phyloP scores from a whole-genome alignment of 352 stramenopile species.

The Pythium oligandrum region DNA sequence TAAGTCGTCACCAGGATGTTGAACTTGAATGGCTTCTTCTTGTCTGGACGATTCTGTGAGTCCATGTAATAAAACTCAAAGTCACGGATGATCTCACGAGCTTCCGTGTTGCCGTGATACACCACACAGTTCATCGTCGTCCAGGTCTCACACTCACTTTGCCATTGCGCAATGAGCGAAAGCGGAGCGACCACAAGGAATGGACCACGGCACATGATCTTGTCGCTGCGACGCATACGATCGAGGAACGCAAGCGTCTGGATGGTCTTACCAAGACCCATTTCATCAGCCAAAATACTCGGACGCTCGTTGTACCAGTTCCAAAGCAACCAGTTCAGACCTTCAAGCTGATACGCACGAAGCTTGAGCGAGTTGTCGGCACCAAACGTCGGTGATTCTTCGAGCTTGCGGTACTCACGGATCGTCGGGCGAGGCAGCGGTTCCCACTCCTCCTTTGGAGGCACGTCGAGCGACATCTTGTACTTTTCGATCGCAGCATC shows the following conservation, averaged over 20 bases:
- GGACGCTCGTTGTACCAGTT: slow-evolving; percentile 89
- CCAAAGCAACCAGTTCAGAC: slow-evolving; percentile 87
- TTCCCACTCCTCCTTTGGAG: slow-evolving; percentile 57
- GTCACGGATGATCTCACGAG: slow-evolving; percentile 92
- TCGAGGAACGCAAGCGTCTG: slow-evolving; percentile 93
- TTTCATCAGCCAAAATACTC: slow-evolving; percentile 87
- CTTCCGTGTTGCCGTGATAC: slow-evolving; percentile 95
- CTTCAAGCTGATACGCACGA: slow-evolving; percentile 84
- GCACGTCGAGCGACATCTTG: slow-evolving; percentile 45
- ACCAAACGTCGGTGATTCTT: slow-evolving; percentile 71
- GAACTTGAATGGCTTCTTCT: slow-evolving; percentile 85
- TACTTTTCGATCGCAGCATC: slow-evolving; percentile 80
- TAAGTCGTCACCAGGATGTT: slow-evolving; percentile 90
- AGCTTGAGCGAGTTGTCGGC: slow-evolving; percentile 67
- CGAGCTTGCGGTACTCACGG: slow-evolving; percentile 84
- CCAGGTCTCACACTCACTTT: slow-evolving; percentile 98
- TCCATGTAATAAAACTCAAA: slow-evolving; percentile 94
- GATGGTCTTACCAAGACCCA: slow-evolving; percentile 93
- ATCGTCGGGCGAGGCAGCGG: slow-evolving; percentile 57
- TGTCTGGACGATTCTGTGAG: slow-evolving; percentile 58
- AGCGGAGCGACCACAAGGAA: slow-evolving; percentile 98
- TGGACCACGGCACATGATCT: slow-evolving; percentile 89
- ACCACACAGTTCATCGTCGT: slow-evolving; percentile 99
- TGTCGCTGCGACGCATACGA: slow-evolving; percentile 86
- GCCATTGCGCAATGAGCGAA: slow-evolving; percentile 98